Base-by-base conservation (phyloP, 495 filamentous ascomycete genomes). In the Aspergillus carlsbadensis region DNA sequence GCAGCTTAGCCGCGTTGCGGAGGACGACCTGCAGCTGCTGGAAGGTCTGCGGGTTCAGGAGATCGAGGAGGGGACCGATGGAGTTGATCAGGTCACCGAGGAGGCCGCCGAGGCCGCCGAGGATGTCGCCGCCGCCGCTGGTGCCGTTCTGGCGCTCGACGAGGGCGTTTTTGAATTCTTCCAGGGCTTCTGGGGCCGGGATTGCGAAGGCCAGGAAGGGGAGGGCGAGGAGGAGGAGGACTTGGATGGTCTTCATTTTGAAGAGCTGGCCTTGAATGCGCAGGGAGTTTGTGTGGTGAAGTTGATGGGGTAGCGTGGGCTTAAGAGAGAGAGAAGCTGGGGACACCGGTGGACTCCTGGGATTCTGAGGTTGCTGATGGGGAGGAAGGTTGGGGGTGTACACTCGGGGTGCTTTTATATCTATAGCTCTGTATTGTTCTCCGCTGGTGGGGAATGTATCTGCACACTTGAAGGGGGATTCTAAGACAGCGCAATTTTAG, bases 211-310 rank as follows among this genome's bases (percentile, higher is more conserved):
- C 42, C 42, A 45, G 15, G 21, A 45, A 3, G 42, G 42, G 42
- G 17, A 45, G 18, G 42, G 22, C 4, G 14, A 45, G 18, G 6
- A 45, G n/a, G 26, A 26, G 34, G 24, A 33, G 22, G 22, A 31
- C 26, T 47, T 29, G n/a, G 44, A 47, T 29, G 44, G 33, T 31
- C 44, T 31, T 14, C 21, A 47, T 47, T 47, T 15, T 47, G 44
- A 33, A 31, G 24, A 29, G 26, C 26, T 29, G 11, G 44, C n/a
- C 13, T 14, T 47, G 29, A 33, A 47, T 15, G 13, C 24, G 26
- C 44, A 47, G 31, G 44, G 24, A 29, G 26, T 29, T 29, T 3
- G 26, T 8, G 3, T 4, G 10, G 17, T 47, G 2, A 31, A 33
- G 6, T 47, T n/a, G 31, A 22, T 47, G 21, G 11, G 44, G 24